A percentile compares a stretch with the other conserved stretches of the same genome.
These are phyloP conservation scores for Colletotrichum filicis DNA, from an alignment of 2,329 filamentous ascomycete species.

Conservation along the genomic window DNA sequence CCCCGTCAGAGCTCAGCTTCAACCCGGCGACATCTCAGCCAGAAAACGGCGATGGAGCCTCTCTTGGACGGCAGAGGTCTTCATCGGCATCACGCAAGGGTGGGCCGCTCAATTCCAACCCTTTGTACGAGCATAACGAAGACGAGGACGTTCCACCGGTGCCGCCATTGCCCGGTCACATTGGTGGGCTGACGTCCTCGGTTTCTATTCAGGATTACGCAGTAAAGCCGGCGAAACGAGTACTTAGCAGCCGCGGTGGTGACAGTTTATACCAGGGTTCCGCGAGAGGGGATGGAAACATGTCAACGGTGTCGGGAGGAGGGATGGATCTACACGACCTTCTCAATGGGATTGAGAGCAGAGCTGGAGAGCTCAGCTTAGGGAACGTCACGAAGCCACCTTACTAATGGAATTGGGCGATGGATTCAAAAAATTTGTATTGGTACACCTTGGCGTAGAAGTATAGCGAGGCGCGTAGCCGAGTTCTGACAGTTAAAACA, in stretches of 20 bases:
- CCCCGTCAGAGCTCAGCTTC: slow-evolving; percentile 74
- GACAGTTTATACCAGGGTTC: slow-evolving; percentile 44
- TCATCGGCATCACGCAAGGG: slow-evolving; percentile 49
- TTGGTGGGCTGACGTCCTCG: slow-evolving; percentile 41
- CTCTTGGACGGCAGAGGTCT: slow-evolving; percentile 44
- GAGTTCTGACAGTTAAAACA: slow-evolving; percentile 22
- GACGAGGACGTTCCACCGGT: slow-evolving; percentile 63
- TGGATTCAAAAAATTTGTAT: slow-evolving; percentile 22
- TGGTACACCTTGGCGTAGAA: slow-evolving; percentile 30
- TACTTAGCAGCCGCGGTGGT: slow-evolving; percentile 54
- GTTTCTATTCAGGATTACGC: slow-evolving; percentile 50
- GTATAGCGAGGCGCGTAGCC: slow-evolving; percentile 33
- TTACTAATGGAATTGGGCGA: slow-evolving; percentile 48
- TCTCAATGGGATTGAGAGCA: slow-evolving; percentile 62
- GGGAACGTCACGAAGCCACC: slow-evolving; percentile 61
- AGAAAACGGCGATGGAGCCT: slow-evolving; percentile 42
- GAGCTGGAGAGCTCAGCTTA: slow-evolving; percentile 56
- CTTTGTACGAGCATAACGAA: slow-evolving; percentile 46
- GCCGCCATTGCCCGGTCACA: slow-evolving; percentile 60
- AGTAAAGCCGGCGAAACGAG: slow-evolving; percentile 47
- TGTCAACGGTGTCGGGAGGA: slow-evolving; percentile 48
- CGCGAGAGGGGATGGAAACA: slow-evolving; percentile 38
- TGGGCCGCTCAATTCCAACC: slow-evolving; percentile 58
- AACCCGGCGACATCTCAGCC: slow-evolving; percentile 50
- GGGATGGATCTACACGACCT: slow-evolving; percentile 61